A percentile compares a stretch with the other conserved stretches of the same genome.
These are phyloP conservation scores for Suillus hirtellus DNA, from an alignment of 768 basidiomycete genomes.

Conservation along the genomic window DNA sequence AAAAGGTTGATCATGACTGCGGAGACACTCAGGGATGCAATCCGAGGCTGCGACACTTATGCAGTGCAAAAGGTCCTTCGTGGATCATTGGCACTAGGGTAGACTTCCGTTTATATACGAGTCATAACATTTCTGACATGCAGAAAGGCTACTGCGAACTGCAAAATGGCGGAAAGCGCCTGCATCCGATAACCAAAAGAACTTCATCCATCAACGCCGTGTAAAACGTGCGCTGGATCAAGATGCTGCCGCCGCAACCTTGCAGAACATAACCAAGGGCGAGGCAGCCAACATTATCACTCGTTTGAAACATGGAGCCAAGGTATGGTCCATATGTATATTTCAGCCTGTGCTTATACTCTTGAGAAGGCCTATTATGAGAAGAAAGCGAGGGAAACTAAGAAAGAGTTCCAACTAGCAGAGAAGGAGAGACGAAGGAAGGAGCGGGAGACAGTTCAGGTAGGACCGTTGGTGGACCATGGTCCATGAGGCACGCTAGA, in stretches of 20 bases:
- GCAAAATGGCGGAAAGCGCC: slow-evolving; percentile 67
- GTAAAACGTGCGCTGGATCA: slow-evolving; percentile 28
- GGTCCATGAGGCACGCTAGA: slow-evolving; percentile 13
- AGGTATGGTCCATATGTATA: slow-evolving; percentile 40
- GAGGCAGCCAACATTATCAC: slow-evolving; percentile 79
- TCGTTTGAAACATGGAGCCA: slow-evolving; percentile 74
- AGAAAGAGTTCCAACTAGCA: slow-evolving; percentile 34
- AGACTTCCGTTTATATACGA: slow-evolving; percentile 21
- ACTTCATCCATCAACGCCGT: slow-evolving; percentile 56
- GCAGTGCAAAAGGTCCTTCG: slow-evolving; percentile 54
- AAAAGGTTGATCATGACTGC: slow-evolving; percentile 57
- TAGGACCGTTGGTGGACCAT: slow-evolving; percentile 49
- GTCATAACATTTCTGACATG: slow-evolving; percentile 9
- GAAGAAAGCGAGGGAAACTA: slow-evolving; percentile 46
- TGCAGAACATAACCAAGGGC: slow-evolving; percentile 65
- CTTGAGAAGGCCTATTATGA: slow-evolving; percentile 51
- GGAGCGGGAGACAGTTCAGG: slow-evolving; percentile 56
- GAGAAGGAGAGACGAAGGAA: slow-evolving; percentile 53
- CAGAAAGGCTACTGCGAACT: slow-evolving; percentile 53
- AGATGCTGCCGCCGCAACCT: slow-evolving; percentile 23
- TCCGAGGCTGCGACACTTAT: slow-evolving; percentile 72
- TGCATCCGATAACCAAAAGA: slow-evolving; percentile 63
- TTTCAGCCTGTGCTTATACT: slow-evolving; percentile 7
- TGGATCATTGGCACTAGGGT: slow-evolving; percentile 54
- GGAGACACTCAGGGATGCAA: slow-evolving; percentile 53